These are phyloP conservation scores for Pichia cabralensis DNA, from an alignment of 805 yeast genomes.

Conservation along the genomic window DNA sequence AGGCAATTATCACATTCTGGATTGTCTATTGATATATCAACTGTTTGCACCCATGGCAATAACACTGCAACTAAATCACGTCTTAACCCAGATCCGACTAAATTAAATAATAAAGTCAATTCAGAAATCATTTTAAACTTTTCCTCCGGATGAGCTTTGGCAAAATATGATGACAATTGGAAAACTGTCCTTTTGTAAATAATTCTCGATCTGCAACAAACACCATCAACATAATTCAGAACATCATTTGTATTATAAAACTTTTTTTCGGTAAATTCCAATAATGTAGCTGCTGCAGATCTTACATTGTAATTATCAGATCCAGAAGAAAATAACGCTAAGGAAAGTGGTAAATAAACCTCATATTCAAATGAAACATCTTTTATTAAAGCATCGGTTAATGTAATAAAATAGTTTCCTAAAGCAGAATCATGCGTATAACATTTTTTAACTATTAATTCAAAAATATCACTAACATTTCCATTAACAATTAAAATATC, in stretches of 20 bases:
- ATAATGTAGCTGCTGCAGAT: constrained; percentile 58
- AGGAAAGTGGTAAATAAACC: constrained; percentile 59
- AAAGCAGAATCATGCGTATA: constrained; percentile 48
- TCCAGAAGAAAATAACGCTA: constrained; percentile 73
- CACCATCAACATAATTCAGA: constrained; percentile 54
- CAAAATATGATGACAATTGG: constrained; percentile 67
- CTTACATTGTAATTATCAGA: constrained; percentile 62
- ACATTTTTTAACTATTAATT: constrained; percentile 63
- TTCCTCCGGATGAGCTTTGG: constrained; percentile 48
- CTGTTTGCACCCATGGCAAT: constrained; percentile 87
- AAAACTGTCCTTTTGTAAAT: constrained; percentile 82
- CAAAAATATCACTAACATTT: constrained; percentile 39
- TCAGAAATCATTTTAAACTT: constrained; percentile 59
- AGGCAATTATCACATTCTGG: constrained; percentile 28
- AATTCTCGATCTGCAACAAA: constrained; percentile 66
- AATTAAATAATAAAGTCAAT: constrained; percentile 57
- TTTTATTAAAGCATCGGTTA: constrained; percentile 54
- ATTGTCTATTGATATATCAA: constrained; percentile 41
- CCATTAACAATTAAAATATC: constrained; percentile 57
- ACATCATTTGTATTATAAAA: constrained; percentile 45
- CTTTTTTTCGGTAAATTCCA: constrained; percentile 55
- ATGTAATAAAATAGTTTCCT: constrained; percentile 59
- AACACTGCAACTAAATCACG: constrained; percentile 73
- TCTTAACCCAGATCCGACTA: constrained; percentile 48
- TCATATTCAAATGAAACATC: constrained; percentile 39